Base-by-base conservation (phyloP, 2,329 filamentous ascomycete species). In the Curvularia spicifera region DNA sequence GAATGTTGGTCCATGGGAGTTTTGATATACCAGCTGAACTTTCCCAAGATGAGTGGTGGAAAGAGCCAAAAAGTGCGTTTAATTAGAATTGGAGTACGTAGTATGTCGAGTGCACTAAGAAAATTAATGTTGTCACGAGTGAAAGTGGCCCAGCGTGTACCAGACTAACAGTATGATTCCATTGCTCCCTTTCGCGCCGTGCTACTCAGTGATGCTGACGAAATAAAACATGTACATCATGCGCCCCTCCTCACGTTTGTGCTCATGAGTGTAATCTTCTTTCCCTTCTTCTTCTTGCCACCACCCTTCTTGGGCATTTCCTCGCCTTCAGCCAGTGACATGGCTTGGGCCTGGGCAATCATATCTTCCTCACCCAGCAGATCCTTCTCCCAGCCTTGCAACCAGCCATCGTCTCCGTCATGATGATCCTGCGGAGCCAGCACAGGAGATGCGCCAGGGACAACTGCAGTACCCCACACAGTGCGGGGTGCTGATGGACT, bases 401-500 rank as follows among this genome's bases (percentile, higher is more conserved):
- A 80, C 93, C 93, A 97, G 0, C 93, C 94, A 73, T 97, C 93
- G 61, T 93, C 87, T 2, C 76, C 78, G 8, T 67, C 62, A 59
- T 73, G 73, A 6, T 76, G 69, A 53, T 77, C 68, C 39, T 78
- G 76, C 3, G 78, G 76, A 28, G 77, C 77, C 28, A 87, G 69
- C 10, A 85, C 83, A 1, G 88, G 86, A 3, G 86, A 88, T 0
- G 79, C 79, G 0, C 87, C 60, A 26, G 80, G 71, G 2, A 96
- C 79, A 0, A 85, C 87, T 3, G 85, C 83, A 0, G 94, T 98
- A n/a, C 94, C 94, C 94, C 94, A 98, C 0, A 98, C 91, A 0
- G 94, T 98, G 61, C 87, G 88, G 40, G 85, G 82, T 0, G 87
- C 86, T 6, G 87, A 88, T 0, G 93, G 93, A 61, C 91, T 96